A percentile compares a stretch with the other conserved stretches of the same genome.
These are phyloP conservation scores for Phragmites australis DNA, from an alignment of 176 grass and related monocot genomes.

Conservation along the genomic window DNA sequence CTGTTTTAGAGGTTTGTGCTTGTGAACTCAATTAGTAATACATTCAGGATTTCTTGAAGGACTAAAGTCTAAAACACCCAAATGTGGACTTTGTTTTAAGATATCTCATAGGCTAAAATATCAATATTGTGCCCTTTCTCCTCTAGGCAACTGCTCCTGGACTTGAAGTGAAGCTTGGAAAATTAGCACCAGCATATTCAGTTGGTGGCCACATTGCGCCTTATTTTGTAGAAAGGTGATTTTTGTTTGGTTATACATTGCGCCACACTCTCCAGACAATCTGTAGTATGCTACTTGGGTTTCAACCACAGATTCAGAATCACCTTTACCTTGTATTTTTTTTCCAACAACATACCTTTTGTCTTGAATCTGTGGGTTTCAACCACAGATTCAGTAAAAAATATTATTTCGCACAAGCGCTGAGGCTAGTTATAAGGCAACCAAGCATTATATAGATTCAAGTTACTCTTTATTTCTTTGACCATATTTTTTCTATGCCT, in stretches of 20 bases:
- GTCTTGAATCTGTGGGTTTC: no score
- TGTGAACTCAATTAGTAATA: background rate
- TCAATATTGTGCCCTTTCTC: conserved; percentile 30
- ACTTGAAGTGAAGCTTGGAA: conserved; percentile 81
- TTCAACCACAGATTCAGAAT: background rate
- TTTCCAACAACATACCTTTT: background rate
- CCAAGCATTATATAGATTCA: background rate
- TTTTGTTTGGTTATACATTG: background rate
- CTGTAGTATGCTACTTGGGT: background rate
- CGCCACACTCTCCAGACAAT: background rate
- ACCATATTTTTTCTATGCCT: background rate
- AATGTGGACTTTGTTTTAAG: background rate
- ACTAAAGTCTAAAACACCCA: background rate
- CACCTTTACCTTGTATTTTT: background rate
- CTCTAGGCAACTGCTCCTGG: conserved; percentile 76
- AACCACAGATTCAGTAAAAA: no score
- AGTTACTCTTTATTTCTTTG: background rate
- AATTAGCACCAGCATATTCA: conserved; percentile 76
- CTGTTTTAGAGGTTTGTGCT: conserved; percentile 72
- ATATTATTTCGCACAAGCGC: background rate
- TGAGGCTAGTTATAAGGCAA: background rate
- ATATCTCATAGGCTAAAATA: conserved; percentile 11
- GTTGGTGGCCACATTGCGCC: conserved; percentile 65
- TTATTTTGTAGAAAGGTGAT: conserved; percentile 89
- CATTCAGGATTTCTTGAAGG: conserved; percentile 20